Evolutionary conservation across 1,284 basidiomycete genomes (phyloP), one percentile per base, ranked within the genome.

Genomic region (Hypsizygus ulmarius): DNA sequence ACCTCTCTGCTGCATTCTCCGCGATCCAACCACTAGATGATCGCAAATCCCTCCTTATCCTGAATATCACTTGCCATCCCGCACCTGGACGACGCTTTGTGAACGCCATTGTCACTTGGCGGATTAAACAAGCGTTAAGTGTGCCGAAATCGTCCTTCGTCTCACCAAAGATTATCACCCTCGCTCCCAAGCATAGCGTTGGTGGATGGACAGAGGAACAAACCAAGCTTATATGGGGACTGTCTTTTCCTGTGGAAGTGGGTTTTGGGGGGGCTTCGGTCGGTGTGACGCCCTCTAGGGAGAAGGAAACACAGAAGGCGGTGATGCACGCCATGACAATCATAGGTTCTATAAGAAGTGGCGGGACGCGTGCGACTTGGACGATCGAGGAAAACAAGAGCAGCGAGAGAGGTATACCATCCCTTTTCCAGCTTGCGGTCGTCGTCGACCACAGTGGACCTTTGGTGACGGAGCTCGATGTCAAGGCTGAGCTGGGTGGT

Each of bases 201-300:
- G 58, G 56, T 15, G 59, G 56, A 14, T 58, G 56, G 59, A 55
- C 58, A 12, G 54, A 59, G 39, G 58, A 61, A 41, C 54, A 58
- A 43, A 51, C 54, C 1, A 55, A 36, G 27, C 48, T 57, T 14
- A 38, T 54, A 3, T 57, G 56, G 57, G 47, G 53, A 3, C 25
- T 59, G 15, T 41, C 47, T 7, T 21, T 47, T 4, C 54, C 54
- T 0, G 44, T 47, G 6, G 34, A 54, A 32, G 44, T 45, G 16
- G 53, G 54, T 3, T 35, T 50, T 5, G 33, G 39, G 21, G 50
- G 43, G 9, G 54, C 21, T 12, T 57, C 56, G 9, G 49, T 46
- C 5, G 53, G 44, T 4, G 41, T 59, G 12, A 53, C 51, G 28
- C 53, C 58, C 14, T 54, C 56, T 1, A 14, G 34, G 12, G 54